Evolutionary conservation across 352 stramenopile species (phyloP).

Genomic region (Phytopythium cucurbitacearum): DNA sequence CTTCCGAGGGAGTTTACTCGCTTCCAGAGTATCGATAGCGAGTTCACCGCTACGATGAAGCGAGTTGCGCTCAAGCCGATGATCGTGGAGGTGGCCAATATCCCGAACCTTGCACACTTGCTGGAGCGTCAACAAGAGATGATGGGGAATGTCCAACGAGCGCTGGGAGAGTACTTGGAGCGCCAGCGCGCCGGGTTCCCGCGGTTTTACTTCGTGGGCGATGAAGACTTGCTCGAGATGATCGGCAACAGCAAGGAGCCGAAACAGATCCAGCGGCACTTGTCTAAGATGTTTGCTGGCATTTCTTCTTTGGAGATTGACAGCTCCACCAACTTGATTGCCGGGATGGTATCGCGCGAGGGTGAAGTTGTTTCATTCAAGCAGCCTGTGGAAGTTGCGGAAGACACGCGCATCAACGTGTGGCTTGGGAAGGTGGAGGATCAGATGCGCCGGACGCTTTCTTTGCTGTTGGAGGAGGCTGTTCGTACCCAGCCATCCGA

Average conservation of each 20-base stretch:
- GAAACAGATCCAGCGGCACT: slow-evolving; percentile 94
- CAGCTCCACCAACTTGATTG: slow-evolving; percentile 61
- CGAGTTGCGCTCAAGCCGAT: slow-evolving; percentile 95
- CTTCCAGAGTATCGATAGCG: slow-evolving; percentile 98
- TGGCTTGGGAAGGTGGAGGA: slow-evolving; percentile 97
- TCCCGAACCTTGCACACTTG: slow-evolving; percentile 89
- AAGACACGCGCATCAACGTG: slow-evolving; percentile 90
- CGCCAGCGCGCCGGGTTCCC: slow-evolving; percentile 95
- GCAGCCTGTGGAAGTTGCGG: slow-evolving; percentile 87
- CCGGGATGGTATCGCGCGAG: slow-evolving; percentile 98
- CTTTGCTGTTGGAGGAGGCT: slow-evolving; percentile 92
- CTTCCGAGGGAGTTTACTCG: slow-evolving; percentile 97
- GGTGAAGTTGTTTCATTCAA: slow-evolving; percentile 96
- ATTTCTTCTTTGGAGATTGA: slow-evolving; percentile 92
- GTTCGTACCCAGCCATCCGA: slow-evolving; percentile 79
- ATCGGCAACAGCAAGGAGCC: slow-evolving; percentile 99
- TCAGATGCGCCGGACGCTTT: slow-evolving; percentile 97
- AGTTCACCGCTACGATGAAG: slow-evolving; percentile 99
- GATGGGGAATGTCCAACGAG: slow-evolving; percentile 99
- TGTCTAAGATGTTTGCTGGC: slow-evolving; percentile 99
- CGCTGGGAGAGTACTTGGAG: slow-evolving; percentile 99
- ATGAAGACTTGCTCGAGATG: slow-evolving; percentile 99
- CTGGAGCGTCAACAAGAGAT: slow-evolving; percentile 95
- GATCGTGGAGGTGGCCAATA: slow-evolving; percentile 93
- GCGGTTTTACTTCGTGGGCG: slow-evolving; percentile 99